phyloP scores from a whole-genome alignment of 1,284 basidiomycete genomes.

The Spongispora temasekensis region DNA sequence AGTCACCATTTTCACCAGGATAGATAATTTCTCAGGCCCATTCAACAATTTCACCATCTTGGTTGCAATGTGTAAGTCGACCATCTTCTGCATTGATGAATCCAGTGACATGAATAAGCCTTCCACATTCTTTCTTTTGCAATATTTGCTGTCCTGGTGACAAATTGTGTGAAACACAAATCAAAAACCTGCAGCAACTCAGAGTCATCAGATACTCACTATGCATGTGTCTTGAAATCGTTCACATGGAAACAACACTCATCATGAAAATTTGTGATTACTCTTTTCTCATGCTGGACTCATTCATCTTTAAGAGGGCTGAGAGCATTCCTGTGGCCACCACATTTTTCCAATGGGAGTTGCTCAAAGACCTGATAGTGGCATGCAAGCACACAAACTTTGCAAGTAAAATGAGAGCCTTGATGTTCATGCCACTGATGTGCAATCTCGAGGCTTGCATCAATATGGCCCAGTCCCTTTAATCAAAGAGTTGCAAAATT shows the following conservation, averaged over 20 bases:
- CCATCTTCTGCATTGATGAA: neutral
- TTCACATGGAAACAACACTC: too few relatives aligned
- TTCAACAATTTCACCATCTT: too few relatives aligned
- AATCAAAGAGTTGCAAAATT: slow-evolving; percentile 37
- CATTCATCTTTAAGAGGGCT: neutral
- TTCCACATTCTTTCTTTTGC: too few relatives aligned
- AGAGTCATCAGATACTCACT: neutral
- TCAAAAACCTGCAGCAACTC: neutral
- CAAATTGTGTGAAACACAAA: too few relatives aligned
- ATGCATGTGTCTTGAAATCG: too few relatives aligned
- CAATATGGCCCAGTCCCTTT: slow-evolving; percentile 29
- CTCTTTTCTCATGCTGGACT: neutral
- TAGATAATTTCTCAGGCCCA: slow-evolving; percentile 12
- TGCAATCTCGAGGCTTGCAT: slow-evolving; percentile 38
- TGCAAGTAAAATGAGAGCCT: slow-evolving; percentile 30
- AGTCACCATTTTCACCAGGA: slow-evolving; percentile 8
- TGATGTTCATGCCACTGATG: slow-evolving; percentile 36
- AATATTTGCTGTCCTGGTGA: too few relatives aligned
- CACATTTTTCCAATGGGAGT: too few relatives aligned
- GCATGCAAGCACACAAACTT: neutral
- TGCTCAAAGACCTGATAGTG: too few relatives aligned
- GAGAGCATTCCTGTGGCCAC: too few relatives aligned
- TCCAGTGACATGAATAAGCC: too few relatives aligned
- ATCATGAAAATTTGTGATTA: neutral
- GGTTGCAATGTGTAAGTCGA: neutral